phyloP scores from a whole-genome alignment of 352 stramenopile genomes.

The Phytophthora cajani region DNA sequence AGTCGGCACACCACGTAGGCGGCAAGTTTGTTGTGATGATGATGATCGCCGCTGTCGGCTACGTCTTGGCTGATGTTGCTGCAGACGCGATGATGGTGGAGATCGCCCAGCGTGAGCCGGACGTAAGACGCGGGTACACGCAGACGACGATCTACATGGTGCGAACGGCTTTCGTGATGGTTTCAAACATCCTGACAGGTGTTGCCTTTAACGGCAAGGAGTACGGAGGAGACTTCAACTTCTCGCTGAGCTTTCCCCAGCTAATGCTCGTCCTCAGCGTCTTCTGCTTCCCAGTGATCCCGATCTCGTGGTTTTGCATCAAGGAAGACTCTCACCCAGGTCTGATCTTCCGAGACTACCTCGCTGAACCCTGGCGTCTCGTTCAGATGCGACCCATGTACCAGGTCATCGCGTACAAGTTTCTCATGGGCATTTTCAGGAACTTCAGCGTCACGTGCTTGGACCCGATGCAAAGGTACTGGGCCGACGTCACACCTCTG shows the following conservation, averaged over 20 bases:
- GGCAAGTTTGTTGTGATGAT: constrained; percentile 59
- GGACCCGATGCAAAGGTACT: constrained; percentile 41
- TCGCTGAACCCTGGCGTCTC: constrained; percentile 46
- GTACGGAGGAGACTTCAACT: constrained; percentile 62
- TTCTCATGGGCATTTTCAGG: constrained; percentile 45
- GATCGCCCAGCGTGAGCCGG: constrained; percentile 42
- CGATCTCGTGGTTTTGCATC: constrained; percentile 58
- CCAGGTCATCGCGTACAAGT: constrained; percentile 54
- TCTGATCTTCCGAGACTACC: constrained; percentile 43
- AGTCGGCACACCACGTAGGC: constrained; percentile 31
- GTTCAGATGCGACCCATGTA: constrained; percentile 48
- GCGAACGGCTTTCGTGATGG: constrained; percentile 49
- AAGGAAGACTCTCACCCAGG: constrained; percentile 43
- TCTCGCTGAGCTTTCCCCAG: constrained; percentile 49
- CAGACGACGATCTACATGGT: constrained; percentile 49
- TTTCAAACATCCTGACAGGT: constrained; percentile 44
- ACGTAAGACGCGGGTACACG: constrained; percentile 35
- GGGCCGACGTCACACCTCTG: constrained; percentile 38
- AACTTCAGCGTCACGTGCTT: constrained; percentile 42
- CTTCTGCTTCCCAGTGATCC: constrained; percentile 47
- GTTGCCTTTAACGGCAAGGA: constrained; percentile 58
- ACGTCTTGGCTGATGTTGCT: constrained; percentile 48
- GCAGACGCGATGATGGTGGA: constrained; percentile 59
- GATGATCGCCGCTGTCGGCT: constrained; percentile 55
- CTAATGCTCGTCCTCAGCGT: constrained; percentile 51